Base-by-base conservation (phyloP, 2,329 filamentous ascomycete genomes). In the Dactylonectria estremocensis region DNA sequence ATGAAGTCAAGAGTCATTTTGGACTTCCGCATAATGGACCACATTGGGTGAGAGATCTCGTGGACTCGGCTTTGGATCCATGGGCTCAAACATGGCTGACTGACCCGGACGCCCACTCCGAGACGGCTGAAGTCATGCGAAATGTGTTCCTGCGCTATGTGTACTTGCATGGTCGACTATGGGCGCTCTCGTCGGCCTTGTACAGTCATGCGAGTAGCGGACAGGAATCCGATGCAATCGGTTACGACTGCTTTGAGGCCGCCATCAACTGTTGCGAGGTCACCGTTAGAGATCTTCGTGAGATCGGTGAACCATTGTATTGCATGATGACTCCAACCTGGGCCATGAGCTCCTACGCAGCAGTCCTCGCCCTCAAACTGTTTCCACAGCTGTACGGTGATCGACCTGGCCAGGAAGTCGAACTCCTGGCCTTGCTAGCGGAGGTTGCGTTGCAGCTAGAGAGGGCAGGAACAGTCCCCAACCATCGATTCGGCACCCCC, bases 371-470 rank as follows among this genome's bases (percentile, higher is more conserved):
- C 20, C 20, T 46, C 16, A 46, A 46, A 20, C 43, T 46, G 20
- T 46, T 46, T 46, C 43, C 43, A n/a, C 43, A 46, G 43, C 43
- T 46, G 16, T 46, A 46, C 43, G 43, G 43, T 20, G 43, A 46
- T 46, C 43, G 43, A n/a, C 43, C 43, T n/a, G 43, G 43, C 14
- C 43, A 46, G 20, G 43, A 46, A 20, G 43, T 46, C 43, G 43
- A 46, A 20, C 43, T 46, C 43, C 43, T 46, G 14, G 43, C 43
- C 16, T 20, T 46, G 14, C 20, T 46, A 20, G 43, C 43, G 16
- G 43, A 46, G 43, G 43, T 46, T 46, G 43, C 43, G 14, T 20
- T 46, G 43, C 43, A 46, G 20, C 43, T 46, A n/a, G 43, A 46
- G 43, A 46, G 20, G 43, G 43, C 43, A n/a, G 43, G 43, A 20